Conservation (phyloP, 1,139 yeast species). For the Yamadazyma spencermartinsiae region DNA sequence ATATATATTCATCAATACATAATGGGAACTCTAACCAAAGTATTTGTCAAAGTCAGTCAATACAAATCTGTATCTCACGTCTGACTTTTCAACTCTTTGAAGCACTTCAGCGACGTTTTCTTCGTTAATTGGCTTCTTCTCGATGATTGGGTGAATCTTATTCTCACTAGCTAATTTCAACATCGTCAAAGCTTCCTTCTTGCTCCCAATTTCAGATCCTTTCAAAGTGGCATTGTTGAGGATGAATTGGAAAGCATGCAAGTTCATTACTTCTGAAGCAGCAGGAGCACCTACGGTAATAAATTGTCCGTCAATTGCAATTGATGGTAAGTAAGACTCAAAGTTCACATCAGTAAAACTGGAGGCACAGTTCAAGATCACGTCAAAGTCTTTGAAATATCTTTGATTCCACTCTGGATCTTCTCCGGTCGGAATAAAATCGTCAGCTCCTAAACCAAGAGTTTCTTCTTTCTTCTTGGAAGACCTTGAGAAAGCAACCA, state of each 20-base stretch:
- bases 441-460: constrained; percentile 36
- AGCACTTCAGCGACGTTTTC: constrained; percentile 30
- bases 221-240: constrained; percentile 32
- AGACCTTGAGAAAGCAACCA: constrained; percentile 40
- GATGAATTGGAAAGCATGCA: constrained; percentile 29
- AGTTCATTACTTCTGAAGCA: constrained; percentile 21
- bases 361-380: constrained; percentile 50
- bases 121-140: constrained; percentile 40
- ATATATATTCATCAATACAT: no score
- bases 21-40: no score
- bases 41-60: constrained; percentile 54
- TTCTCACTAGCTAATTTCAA: constrained; percentile 41
- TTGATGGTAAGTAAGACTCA: constrained; percentile 28
- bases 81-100: constrained; percentile 41
- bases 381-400: constrained; percentile 40
- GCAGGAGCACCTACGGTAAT: constrained; percentile 57
- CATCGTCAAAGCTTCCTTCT: constrained; percentile 37
- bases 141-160: constrained; percentile 43
- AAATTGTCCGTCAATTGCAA: constrained; percentile 45
- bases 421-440: constrained; percentile 41
- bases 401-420: constrained; percentile 33
- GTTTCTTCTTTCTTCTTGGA: constrained; percentile 39
- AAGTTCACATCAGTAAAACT: constrained; percentile 37
- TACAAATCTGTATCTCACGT: constrained; percentile 65
- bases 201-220: constrained; percentile 39